Evolutionary conservation across 805 yeast genomes (phyloP).

Genomic region (Saccharomycopsis javanensis): DNA sequence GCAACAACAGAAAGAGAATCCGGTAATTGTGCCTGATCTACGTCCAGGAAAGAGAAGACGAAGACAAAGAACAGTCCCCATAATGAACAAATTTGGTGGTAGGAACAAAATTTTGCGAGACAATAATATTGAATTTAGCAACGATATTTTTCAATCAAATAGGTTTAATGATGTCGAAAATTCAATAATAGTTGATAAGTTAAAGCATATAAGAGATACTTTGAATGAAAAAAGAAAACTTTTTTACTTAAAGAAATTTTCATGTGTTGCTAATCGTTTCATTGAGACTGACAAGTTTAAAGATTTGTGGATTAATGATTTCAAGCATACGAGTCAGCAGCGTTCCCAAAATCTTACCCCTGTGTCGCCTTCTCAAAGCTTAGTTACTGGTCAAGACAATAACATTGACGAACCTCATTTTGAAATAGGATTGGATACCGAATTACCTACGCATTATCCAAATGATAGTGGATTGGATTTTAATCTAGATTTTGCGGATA

Average conservation of each 20-base stretch:
- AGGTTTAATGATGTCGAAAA: slow-evolving; percentile 16
- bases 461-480: slow-evolving; percentile 18
- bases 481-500: slow-evolving; percentile 32
- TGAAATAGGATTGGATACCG: neutral
- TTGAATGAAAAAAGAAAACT: neutral
- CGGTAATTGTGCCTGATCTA: no score
- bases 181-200: neutral
- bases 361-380: neutral
- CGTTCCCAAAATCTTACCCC: no score
- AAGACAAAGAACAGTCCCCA: neutral
- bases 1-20: neutral
- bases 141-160: slow-evolving; percentile 22
- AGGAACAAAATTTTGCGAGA: slow-evolving; percentile 20
- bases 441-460: neutral
- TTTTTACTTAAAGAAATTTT: slow-evolving; percentile 11
- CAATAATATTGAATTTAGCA: slow-evolving; percentile 21
- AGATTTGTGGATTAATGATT: slow-evolving; percentile 5
- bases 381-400: neutral
- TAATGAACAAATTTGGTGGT: neutral
- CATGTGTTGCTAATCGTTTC: slow-evolving; percentile 6
- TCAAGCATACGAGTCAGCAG: neutral
- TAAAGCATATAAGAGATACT: neutral
- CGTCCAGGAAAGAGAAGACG: neutral
- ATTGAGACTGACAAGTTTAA: slow-evolving; percentile 4
- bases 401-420: neutral